Evolutionary conservation across 1,284 basidiomycete species (phyloP).

Genomic region (Malassezia cuniculi): DNA sequence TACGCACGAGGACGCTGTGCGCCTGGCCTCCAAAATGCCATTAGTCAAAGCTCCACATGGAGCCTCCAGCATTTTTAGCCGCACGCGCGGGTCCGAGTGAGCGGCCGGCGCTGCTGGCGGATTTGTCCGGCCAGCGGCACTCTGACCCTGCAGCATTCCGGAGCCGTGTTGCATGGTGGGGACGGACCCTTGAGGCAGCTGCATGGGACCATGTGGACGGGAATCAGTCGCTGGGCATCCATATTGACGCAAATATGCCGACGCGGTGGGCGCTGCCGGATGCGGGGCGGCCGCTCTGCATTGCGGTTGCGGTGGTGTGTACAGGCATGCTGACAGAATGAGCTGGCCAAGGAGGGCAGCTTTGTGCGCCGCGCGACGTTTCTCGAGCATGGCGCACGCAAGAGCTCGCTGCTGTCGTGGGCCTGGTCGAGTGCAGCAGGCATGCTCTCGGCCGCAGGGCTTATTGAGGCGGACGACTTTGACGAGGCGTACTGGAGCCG

Average conservation of each 20-base stretch:
- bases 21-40: slow-evolving; percentile 41
- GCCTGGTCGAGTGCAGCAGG: too few relatives aligned
- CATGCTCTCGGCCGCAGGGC: too few relatives aligned
- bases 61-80: slow-evolving; percentile 4
- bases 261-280: slow-evolving; percentile 30
- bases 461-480: slow-evolving; percentile 45
- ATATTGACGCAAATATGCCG: slow-evolving; percentile 48
- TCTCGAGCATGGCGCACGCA: neutral
- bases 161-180: slow-evolving; percentile 79
- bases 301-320: slow-evolving; percentile 64
- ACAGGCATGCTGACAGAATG: neutral
- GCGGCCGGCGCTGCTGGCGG: slow-evolving; percentile 69
- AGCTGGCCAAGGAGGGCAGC: neutral
- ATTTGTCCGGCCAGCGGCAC: slow-evolving; percentile 66
- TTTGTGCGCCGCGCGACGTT: slow-evolving; percentile 2
- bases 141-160: slow-evolving; percentile 72
- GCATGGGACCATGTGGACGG: slow-evolving; percentile 44
- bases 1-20: slow-evolving; percentile 24
- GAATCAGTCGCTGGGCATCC: slow-evolving; percentile 55
- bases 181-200: slow-evolving; percentile 55
- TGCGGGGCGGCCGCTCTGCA: slow-evolving; percentile 65
- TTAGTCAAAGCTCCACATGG: neutral
- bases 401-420: neutral
- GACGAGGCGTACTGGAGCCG: slow-evolving; percentile 57
- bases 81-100: slow-evolving; percentile 14